Evolutionary conservation across 768 basidiomycete genomes (phyloP).

Genomic region (Mycena capillaripes): DNA sequence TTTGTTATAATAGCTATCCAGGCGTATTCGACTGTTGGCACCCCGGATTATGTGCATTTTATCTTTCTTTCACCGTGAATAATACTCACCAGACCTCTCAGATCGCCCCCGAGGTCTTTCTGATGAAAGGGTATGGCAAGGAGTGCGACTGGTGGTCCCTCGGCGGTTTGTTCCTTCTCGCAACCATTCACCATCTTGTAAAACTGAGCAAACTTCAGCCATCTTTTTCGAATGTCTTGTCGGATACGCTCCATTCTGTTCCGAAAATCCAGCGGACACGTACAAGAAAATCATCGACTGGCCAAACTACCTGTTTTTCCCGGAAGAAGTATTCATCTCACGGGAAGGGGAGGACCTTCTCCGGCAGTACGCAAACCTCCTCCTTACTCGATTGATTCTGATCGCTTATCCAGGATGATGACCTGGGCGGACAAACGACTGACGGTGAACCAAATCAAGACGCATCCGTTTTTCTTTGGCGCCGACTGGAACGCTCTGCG

Average conservation of each 20-base stretch:
- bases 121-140: constrained; percentile 97
- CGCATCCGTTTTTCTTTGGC: constrained; percentile 94
- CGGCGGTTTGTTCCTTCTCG: constrained; percentile 55
- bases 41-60: constrained; percentile 51
- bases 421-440: constrained; percentile 84
- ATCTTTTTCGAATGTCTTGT: constrained; percentile 99
- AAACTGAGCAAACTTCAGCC: constrained; percentile 52
- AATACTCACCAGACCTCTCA: constrained; percentile 49
- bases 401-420: constrained; percentile 75
- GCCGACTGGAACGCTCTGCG: constrained; percentile 95
- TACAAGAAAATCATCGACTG: constrained; percentile 99
- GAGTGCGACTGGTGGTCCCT: constrained; percentile 99
- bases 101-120: constrained; percentile 98
- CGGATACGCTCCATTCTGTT: constrained; percentile 98
- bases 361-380: constrained; percentile 67
- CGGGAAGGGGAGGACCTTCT: constrained; percentile 94
- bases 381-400: constrained; percentile 25
- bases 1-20: constrained; percentile 44
- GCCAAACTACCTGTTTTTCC: constrained; percentile 92
- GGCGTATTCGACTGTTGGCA: constrained; percentile 94
- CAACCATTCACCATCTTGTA: neutral
- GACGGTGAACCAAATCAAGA: constrained; percentile 89
- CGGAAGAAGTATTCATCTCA: constrained; percentile 95
- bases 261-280: constrained; percentile 96
- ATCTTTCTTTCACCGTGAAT: neutral